These are phyloP conservation scores for Mycena filopes DNA, from an alignment of 768 basidiomycete genomes.

Conservation along the genomic window DNA sequence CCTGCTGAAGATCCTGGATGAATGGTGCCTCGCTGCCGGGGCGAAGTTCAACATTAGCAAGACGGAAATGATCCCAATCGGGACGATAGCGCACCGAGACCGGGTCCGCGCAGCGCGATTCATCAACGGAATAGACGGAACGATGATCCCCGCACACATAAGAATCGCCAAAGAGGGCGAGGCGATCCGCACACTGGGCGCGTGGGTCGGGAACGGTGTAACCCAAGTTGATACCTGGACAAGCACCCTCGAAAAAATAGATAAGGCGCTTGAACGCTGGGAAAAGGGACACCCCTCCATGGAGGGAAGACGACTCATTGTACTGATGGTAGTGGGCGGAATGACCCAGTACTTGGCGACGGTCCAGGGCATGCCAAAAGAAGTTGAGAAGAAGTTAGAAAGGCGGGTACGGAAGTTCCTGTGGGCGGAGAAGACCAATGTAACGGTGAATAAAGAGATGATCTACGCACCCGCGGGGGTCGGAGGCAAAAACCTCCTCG, in stretches of 20 bases:
- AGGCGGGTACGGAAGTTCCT: not conserved
- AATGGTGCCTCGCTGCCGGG: conserved; percentile 12
- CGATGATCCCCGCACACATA: conserved; percentile 1
- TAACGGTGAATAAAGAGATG: conserved; percentile 11
- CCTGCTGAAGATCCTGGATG: conserved; percentile 3
- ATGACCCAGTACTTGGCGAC: no score
- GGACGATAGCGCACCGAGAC: conserved; percentile 19
- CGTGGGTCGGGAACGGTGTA: conserved; percentile 26
- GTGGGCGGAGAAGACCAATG: not conserved
- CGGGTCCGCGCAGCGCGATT: not conserved
- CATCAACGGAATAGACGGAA: not conserved
- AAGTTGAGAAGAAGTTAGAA: conserved; percentile 6
- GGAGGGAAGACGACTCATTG: no score
- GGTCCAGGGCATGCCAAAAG: conserved; percentile 35
- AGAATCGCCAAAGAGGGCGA: conserved; percentile 26
- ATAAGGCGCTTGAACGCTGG: not conserved
- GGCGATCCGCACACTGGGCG: conserved; percentile 21
- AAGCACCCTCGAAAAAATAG: conserved; percentile 13
- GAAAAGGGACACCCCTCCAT: not conserved
- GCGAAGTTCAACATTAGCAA: conserved; percentile 37
- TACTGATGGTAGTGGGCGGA: no score
- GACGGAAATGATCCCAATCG: conserved; percentile 37
- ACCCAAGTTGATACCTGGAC: conserved; percentile 21
- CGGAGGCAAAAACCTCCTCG: not conserved
- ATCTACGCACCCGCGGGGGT: not conserved